Evolutionary conservation across 192 early-diverging fungal genomes (phyloP).

Genomic region (Gigaspora rosea): DNA sequence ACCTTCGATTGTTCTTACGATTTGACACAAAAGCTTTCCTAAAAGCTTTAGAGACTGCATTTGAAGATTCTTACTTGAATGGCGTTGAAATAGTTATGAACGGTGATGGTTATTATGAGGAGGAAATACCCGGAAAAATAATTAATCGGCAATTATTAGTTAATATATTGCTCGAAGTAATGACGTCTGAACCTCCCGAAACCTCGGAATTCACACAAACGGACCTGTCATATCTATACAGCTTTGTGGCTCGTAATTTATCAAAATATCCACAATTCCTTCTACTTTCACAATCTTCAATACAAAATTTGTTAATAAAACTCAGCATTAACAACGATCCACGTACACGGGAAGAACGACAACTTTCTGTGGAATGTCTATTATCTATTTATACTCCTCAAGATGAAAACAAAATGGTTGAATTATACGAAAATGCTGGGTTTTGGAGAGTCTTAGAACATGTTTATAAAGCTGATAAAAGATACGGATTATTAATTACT

Average conservation of each 20-base stretch:
- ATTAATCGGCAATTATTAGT: constrained; percentile 62
- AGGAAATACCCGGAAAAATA: constrained; percentile 54
- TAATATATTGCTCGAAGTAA: constrained; percentile 60
- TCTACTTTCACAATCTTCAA: constrained; percentile 53
- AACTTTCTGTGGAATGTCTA: constrained; percentile 55
- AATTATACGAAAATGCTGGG: constrained; percentile 55
- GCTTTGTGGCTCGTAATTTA: constrained; percentile 57
- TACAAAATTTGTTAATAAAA: constrained; percentile 52
- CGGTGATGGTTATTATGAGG: constrained; percentile 37
- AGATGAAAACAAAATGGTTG: constrained; percentile 53
- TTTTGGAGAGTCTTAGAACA: constrained; percentile 61
- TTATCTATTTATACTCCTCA: constrained; percentile 55
- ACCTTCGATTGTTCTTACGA: constrained; percentile 51
- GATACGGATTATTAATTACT: constrained; percentile 55
- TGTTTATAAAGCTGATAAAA: constrained; percentile 56
- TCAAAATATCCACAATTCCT: constrained; percentile 59
- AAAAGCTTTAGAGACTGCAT: constrained; percentile 54
- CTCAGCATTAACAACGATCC: constrained; percentile 49
- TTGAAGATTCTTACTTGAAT: constrained; percentile 63
- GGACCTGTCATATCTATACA: constrained; percentile 51
- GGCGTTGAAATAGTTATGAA: constrained; percentile 48
- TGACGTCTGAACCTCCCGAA: constrained; percentile 40
- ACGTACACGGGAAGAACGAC: constrained; percentile 52
- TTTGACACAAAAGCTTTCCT: constrained; percentile 57
- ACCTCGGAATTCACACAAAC: constrained; percentile 43